A percentile compares a stretch with the other conserved stretches of the same genome.
phyloP scores from a whole-genome alignment of 2,329 filamentous ascomycete species.

The Calonectria fujianensis region DNA sequence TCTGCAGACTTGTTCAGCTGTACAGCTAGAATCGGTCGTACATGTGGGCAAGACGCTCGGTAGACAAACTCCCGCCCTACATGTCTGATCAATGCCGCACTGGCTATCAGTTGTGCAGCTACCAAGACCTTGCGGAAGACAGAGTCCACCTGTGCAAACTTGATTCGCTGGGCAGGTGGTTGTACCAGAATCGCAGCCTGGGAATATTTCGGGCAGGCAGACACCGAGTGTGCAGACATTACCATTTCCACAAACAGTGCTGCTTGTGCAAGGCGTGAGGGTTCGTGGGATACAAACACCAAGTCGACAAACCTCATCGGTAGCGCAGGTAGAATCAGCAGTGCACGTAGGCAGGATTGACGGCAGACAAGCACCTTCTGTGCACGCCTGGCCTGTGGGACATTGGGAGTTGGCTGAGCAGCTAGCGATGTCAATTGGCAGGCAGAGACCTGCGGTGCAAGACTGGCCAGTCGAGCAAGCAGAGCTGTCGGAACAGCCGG shows the following conservation, averaged over 20 bases:
- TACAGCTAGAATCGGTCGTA: slow-evolving; percentile 16
- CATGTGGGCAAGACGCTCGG: slow-evolving; percentile 27
- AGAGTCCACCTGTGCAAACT: slow-evolving; percentile 15
- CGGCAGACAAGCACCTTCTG: slow-evolving; percentile 18
- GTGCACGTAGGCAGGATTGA: slow-evolving; percentile 21
- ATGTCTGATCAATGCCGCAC: slow-evolving; percentile 15
- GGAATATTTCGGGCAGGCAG: slow-evolving; percentile 36
- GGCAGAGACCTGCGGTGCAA: slow-evolving; percentile 29
- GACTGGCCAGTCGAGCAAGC: background rate
- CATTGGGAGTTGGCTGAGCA: slow-evolving; percentile 25
- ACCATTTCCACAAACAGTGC: background rate
- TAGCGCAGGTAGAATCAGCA: slow-evolving; percentile 1
- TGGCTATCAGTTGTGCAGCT: background rate
- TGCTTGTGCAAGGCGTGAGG: slow-evolving; percentile 11
- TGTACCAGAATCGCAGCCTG: slow-evolving; percentile 12
- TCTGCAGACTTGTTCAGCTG: slow-evolving; percentile 33
- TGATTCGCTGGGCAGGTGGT: background rate
- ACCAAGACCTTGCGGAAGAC: slow-evolving; percentile 11
- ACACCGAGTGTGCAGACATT: slow-evolving; percentile 28
- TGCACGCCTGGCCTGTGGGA: slow-evolving; percentile 8
- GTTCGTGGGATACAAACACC: slow-evolving; percentile 16
- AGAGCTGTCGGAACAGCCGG: background rate
- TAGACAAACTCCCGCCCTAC: slow-evolving; percentile 19
- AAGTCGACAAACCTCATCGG: slow-evolving; percentile 21
- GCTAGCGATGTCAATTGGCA: background rate